Base-by-base conservation (phyloP, 768 basidiomycete species). In the Xanthoconium purpureum region DNA sequence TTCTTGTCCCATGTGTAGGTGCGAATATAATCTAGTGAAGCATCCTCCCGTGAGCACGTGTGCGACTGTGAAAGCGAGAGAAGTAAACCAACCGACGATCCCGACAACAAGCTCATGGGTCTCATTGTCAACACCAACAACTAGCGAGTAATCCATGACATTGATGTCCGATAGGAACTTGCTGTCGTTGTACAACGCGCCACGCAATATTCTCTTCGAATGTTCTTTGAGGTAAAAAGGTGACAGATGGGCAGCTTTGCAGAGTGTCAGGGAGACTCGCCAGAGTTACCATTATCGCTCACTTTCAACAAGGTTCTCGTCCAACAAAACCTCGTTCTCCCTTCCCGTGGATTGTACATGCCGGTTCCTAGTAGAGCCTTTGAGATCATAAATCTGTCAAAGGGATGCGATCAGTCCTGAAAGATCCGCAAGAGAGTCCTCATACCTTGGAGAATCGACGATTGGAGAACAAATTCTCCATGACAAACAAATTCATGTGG, bases 1-100 rank as follows among this genome's bases (percentile, higher is more conserved):
- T 94, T 94, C 77, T 99, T 99, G 76, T 99, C 97, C 94, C 94
- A 97, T 0, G 93, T 96, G 67, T 95, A 96, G 5, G 94, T 94
- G 10, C 94, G 88, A 60, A 96, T 91, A 66, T 94, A 97, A 70
- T 97, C 94, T 95, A 52, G 28, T 3, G 28, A 45, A 46, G 29
- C 13, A 50, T 50, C 20, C 37, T 10, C 43, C 20, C 18, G 33
- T 63, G 45, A 68, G 47, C 46, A 55, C 6, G 6, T 10, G 24
- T 33, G 14, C 15, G 54, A 60, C 12, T 62, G 24, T 7, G 37
- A 32, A 15, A 24, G 17, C 17, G 15, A 8, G 30, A 10, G 20
- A 12, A 49, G 12, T 30, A 42, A 37, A 77, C 94, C 66, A 73
- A 89, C 96, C 96, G 52, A 99, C 94, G 38, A 99, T 98, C 20